These are phyloP conservation scores for Neonectria punicea DNA, from an alignment of 2,329 filamentous ascomycete species.

Conservation along the genomic window DNA sequence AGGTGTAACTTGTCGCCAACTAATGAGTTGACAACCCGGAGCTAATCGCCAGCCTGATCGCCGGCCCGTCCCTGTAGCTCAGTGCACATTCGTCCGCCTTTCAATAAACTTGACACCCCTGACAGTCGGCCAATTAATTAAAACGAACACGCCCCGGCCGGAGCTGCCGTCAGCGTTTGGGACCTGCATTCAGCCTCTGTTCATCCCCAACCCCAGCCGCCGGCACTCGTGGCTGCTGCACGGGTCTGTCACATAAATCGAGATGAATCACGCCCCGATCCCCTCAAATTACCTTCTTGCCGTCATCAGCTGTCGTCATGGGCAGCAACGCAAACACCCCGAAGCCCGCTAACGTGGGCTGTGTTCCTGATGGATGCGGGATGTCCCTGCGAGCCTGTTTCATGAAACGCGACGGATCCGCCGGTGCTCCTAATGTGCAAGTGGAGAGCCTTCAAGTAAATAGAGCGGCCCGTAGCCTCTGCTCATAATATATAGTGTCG, in stretches of 20 bases:
- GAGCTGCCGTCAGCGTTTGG: conserved; percentile 12
- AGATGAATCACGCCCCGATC: conserved; percentile 16
- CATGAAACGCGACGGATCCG: conserved; percentile 18
- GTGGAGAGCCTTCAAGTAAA: conserved; percentile 6
- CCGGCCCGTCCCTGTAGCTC: neutral
- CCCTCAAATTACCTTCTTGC: conserved; percentile 11
- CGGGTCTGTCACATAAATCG: conserved; percentile 23
- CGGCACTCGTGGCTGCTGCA: conserved; percentile 18
- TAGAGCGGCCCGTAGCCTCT: neutral
- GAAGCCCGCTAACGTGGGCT: conserved; percentile 9
- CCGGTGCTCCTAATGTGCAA: conserved; percentile 18
- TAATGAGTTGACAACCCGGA: neutral
- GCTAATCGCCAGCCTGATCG: neutral
- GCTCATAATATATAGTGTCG: neutral
- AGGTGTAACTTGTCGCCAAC: conserved; percentile 13
- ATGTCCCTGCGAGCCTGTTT: conserved; percentile 11
- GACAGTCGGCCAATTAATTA: neutral
- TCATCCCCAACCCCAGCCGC: neutral
- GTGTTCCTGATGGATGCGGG: conserved; percentile 9
- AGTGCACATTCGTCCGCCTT: conserved; percentile 8
- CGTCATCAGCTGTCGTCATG: neutral
- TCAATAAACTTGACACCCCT: conserved; percentile 5
- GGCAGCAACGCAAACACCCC: neutral
- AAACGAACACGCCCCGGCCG: neutral
- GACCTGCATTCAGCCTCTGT: conserved; percentile 5